Base-by-base conservation (phyloP, 148 eudicot genomes). In the Cornus suecica region DNA sequence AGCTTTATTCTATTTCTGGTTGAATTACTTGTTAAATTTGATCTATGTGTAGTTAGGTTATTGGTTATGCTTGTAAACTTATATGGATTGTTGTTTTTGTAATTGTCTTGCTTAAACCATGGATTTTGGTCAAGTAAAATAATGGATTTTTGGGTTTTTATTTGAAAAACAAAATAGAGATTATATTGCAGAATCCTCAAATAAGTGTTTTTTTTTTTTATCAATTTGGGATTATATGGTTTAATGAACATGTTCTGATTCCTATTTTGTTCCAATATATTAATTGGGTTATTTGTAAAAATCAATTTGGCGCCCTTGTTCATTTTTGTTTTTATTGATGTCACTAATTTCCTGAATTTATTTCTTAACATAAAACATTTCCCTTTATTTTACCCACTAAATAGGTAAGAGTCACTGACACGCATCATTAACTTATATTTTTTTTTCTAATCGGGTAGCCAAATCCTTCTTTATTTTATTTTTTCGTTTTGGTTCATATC, bases 391-490 rank as follows among this genome's bases (percentile, higher is more conserved):
- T n/a, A n/a, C n/a, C n/a, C 23, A 29, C 69, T 31, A 3, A 30
- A 25, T 64, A 7, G 2, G 18, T 64, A n/a, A n/a, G n/a, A n/a
- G 23, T 42, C 22, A 65, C 45, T 65, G 27, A 62, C 77, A 20
- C 45, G 14, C 20, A 8, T 42, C 42, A 37, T 34, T 22, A 74
- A 27, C 9, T 37, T 6, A 41, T 41, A 42, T 26, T 65, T 48
- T n/a, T 58, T n/a, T 15, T 28, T 65, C 7, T 48, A 22, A 74
- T 48, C 65, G 41, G 76, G 16, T 74, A 9, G 42, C 51, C 65
- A 45, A 61, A 62, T 66, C 23, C 64, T 24, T 64, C 1, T 63
- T 30, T 20, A 14, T n/a, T n/a, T n/a, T n/a, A n/a, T n/a, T n/a
- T n/a, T n/a, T n/a, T n/a, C 14, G 13, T 58, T 58, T 6, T 6